Percentiles rank a stretch among this genome's conserved stretches.
These are phyloP conservation scores for Boletus sp. DNA, from an alignment of 1,284 basidiomycete genomes.

Conservation along the genomic window DNA sequence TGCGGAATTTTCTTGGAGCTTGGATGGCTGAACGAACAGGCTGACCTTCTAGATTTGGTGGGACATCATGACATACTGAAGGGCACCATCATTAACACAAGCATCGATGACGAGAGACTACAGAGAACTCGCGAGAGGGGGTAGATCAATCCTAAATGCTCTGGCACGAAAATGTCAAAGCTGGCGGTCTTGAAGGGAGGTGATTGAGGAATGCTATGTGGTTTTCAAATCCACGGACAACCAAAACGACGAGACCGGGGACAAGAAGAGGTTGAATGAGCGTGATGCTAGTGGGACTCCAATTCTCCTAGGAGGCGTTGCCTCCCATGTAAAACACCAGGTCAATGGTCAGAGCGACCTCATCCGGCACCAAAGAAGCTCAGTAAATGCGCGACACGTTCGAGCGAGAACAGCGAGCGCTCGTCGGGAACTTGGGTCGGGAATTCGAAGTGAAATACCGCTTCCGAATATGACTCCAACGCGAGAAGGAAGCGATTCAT, in stretches of 20 bases:
- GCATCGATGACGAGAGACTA: background rate
- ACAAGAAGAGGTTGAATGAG: background rate
- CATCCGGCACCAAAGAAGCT: conserved; percentile 1
- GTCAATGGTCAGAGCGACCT: background rate
- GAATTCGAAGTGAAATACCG: background rate
- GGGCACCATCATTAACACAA: background rate
- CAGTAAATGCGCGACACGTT: background rate
- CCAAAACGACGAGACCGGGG: background rate
- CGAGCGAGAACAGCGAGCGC: background rate
- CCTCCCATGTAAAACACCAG: background rate
- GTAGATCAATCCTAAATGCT: background rate
- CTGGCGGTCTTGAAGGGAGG: background rate
- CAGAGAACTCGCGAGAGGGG: background rate
- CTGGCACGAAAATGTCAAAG: background rate
- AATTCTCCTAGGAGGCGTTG: background rate
- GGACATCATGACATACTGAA: background rate
- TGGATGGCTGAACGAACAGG: background rate
- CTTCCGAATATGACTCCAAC: too few species aligned
- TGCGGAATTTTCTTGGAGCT: background rate
- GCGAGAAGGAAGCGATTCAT: too few species aligned
- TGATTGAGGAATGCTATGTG: background rate
- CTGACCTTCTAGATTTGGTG: background rate
- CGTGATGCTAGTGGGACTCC: background rate
- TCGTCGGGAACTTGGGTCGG: background rate
- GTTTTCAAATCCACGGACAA: background rate